Conservation (phyloP, 2,329 filamentous ascomycete genomes). For the Gaeumannomyces tritici region DNA sequence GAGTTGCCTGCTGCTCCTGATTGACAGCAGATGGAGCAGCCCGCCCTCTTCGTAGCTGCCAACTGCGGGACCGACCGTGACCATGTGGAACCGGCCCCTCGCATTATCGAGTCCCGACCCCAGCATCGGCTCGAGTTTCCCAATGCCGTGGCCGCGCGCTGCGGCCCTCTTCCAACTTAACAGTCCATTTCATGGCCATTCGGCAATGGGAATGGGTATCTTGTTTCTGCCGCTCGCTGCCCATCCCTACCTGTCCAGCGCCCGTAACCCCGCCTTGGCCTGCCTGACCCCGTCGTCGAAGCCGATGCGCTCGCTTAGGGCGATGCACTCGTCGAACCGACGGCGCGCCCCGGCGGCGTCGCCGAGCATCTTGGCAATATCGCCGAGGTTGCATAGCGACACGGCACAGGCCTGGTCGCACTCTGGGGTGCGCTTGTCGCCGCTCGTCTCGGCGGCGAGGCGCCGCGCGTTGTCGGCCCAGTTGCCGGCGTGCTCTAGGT, state of each 20-base stretch:
- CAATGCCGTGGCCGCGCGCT: not conserved
- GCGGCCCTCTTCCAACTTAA: not conserved
- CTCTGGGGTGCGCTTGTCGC: slow-evolving; percentile 60
- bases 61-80: not conserved
- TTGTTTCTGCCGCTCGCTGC: not conserved
- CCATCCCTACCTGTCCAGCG: not conserved
- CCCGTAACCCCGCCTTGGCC: slow-evolving; percentile 38
- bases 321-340: slow-evolving; percentile 60
- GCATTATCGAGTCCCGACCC: not conserved
- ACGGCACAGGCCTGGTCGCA: slow-evolving; percentile 78
- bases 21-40: not conserved
- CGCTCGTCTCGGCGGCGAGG: slow-evolving; percentile 54
- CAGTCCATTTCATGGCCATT: not conserved
- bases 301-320: slow-evolving; percentile 44
- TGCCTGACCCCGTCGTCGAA: slow-evolving; percentile 42
- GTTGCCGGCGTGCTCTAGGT: slow-evolving; percentile 59
- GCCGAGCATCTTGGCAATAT: slow-evolving; percentile 69
- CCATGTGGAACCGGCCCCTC: too few species aligned
- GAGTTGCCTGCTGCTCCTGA: not conserved
- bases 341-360: slow-evolving; percentile 53
- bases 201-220: too few species aligned
- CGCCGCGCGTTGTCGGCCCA: slow-evolving; percentile 74
- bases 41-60: not conserved
- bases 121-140: not conserved
- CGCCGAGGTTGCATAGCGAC: slow-evolving; percentile 77